A percentile compares a stretch with the other conserved stretches of the same genome.
Evolutionary conservation across 768 basidiomycete species (phyloP).

Genomic region (Rossbeevera mucosa): DNA sequence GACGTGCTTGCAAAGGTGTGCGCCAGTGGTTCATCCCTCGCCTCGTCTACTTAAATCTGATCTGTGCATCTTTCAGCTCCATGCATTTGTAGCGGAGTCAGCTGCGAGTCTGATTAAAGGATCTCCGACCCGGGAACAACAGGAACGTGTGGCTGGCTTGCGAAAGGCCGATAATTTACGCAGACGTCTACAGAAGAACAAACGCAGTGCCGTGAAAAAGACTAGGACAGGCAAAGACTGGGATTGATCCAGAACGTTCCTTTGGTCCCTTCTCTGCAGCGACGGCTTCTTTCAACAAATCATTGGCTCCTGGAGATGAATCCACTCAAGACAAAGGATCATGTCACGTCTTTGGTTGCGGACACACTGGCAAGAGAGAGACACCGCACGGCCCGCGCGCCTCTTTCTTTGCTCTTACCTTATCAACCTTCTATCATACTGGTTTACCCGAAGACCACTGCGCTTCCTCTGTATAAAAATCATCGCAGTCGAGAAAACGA

Average conservation of each 20-base stretch:
- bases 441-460: background rate
- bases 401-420: background rate
- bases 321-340: background rate
- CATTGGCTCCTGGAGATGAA: background rate
- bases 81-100: slow-evolving; percentile 20
- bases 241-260: slow-evolving; percentile 12
- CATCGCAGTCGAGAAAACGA: background rate
- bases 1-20: slow-evolving; percentile 65
- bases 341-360: background rate
- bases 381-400: background rate
- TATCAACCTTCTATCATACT: background rate
- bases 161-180: slow-evolving; percentile 19
- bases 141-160: slow-evolving; percentile 20
- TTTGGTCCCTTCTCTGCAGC: background rate
- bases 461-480: background rate
- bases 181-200: slow-evolving; percentile 25
- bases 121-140: slow-evolving; percentile 24
- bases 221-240: slow-evolving; percentile 27
- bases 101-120: slow-evolving; percentile 23
- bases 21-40: background rate
- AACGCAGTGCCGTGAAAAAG: slow-evolving; percentile 23
- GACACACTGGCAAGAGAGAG: background rate
- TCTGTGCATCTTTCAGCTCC: slow-evolving; percentile 18
- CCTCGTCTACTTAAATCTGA: background rate
- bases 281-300: background rate